A percentile compares a stretch with the other conserved stretches of the same genome.
Conservation (phyloP, 202 grass and related monocot species). For the Digitaria exilis region DNA sequence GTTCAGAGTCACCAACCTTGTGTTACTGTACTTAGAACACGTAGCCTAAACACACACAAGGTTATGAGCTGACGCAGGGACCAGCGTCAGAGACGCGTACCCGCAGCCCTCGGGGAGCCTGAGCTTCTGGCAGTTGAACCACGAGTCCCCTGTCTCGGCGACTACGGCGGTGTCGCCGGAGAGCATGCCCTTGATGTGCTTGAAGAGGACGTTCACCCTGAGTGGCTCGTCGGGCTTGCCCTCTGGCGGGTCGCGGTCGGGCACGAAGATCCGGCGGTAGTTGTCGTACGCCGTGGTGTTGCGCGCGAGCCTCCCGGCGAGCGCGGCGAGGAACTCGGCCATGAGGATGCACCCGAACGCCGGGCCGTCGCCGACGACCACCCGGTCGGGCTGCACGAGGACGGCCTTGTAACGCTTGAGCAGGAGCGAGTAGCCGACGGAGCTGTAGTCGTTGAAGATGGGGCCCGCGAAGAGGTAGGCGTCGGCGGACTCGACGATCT, state of each 20-base stretch:
- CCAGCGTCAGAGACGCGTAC: background rate
- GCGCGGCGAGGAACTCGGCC: slow-evolving; percentile 51
- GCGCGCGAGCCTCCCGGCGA: slow-evolving; percentile 32
- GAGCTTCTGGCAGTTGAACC: slow-evolving; percentile 73
- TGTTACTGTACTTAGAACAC: background rate
- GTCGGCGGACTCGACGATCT: slow-evolving; percentile 67
- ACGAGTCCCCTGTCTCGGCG: slow-evolving; percentile 66
- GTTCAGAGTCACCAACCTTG: background rate
- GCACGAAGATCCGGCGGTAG: slow-evolving; percentile 55
- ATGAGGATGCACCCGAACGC: slow-evolving; percentile 65
- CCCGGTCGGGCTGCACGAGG: slow-evolving; percentile 61
- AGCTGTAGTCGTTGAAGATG: slow-evolving; percentile 68
- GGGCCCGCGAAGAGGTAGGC: slow-evolving; percentile 57
- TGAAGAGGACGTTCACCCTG: slow-evolving; percentile 58
- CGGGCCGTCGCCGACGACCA: slow-evolving; percentile 51
- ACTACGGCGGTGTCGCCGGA: slow-evolving; percentile 50
- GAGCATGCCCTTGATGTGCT: slow-evolving; percentile 54
- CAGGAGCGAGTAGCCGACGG: slow-evolving; percentile 60
- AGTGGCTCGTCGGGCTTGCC: slow-evolving; percentile 48
- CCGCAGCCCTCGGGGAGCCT: slow-evolving; percentile 57
- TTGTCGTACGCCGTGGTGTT: slow-evolving; percentile 63
- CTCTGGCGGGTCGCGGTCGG: slow-evolving; percentile 41
- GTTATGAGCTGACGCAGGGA: too few species aligned
- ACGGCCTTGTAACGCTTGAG: slow-evolving; percentile 59
- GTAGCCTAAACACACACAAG: background rate